Percentiles rank a stretch among this genome's conserved stretches.
Conservation (phyloP, 345 rosid species). For the Streptanthus diversifolius region DNA sequence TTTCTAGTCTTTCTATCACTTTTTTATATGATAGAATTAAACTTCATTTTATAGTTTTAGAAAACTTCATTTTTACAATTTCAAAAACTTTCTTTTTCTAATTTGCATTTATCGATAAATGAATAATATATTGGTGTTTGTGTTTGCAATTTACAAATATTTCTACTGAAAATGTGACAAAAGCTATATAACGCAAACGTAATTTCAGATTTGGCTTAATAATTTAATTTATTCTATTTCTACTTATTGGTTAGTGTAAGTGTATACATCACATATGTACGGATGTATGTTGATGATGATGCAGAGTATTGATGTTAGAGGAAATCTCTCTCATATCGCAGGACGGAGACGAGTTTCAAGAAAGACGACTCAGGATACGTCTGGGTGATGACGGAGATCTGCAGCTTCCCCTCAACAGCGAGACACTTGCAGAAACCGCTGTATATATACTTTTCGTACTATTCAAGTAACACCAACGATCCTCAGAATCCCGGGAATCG, state of each 20-base stretch:
- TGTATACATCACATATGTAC: not conserved
- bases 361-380: conserved; percentile 16
- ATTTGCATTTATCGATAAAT: too few relatives aligned
- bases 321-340: conserved; percentile 10
- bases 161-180: too few relatives aligned
- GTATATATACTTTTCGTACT: conserved; percentile 22
- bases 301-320: conserved; percentile 11
- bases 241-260: not conserved
- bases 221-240: not conserved
- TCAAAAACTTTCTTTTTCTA: too few relatives aligned
- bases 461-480: conserved; percentile 22
- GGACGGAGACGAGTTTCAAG: not conserved
- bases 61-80: too few relatives aligned
- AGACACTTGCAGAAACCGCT: conserved; percentile 25
- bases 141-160: too few relatives aligned
- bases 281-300: not conserved
- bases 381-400: conserved; percentile 4
- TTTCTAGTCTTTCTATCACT: too few relatives aligned
- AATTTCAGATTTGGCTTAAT: not conserved
- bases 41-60: too few relatives aligned
- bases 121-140: too few relatives aligned
- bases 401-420: conserved; percentile 21
- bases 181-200: not conserved
- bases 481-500: conserved; percentile 20
- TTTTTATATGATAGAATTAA: too few relatives aligned